Evolutionary conservation across 2,329 filamentous ascomycete species (phyloP).

Genomic region (Aureobasidium sp.): DNA sequence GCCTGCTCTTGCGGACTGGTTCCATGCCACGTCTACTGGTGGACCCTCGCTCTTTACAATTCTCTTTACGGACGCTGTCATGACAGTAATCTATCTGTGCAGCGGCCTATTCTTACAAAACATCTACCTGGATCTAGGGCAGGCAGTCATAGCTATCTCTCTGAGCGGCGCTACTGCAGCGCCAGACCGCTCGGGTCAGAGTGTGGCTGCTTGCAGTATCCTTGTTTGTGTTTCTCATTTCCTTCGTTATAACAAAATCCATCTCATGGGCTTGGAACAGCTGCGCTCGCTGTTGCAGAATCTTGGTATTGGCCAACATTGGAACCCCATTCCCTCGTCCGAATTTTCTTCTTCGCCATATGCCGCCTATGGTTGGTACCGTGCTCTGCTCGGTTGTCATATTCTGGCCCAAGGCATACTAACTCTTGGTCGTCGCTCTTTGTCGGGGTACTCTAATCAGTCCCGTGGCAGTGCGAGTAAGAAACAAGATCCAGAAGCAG

Average conservation of each 20-base stretch:
- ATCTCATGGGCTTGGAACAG: constrained; percentile 32
- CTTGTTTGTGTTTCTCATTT: constrained; percentile 53
- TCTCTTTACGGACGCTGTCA: constrained; percentile 70
- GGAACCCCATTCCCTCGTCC: constrained; percentile 21
- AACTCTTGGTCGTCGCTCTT: constrained; percentile 52
- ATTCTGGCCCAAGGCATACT: constrained; percentile 68
- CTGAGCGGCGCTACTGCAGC: constrained; percentile 73
- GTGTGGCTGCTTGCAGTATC: constrained; percentile 62
- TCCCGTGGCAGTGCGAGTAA: constrained; percentile 9
- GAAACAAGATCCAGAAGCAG: constrained; percentile 54
- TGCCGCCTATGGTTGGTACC: constrained; percentile 57
- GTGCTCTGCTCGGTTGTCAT: constrained; percentile 65
- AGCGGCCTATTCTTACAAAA: constrained; percentile 60
- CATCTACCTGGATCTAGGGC: constrained; percentile 80
- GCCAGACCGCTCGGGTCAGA: constrained; percentile 61
- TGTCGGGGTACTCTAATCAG: constrained; percentile 8
- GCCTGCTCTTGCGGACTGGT: constrained; percentile 81
- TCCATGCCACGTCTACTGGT: constrained; percentile 70
- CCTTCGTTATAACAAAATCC: constrained; percentile 46
- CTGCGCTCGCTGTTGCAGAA: constrained; percentile 32
- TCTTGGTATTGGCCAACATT: constrained; percentile 26
- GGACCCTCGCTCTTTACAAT: constrained; percentile 82
- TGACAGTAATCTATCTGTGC: constrained; percentile 65
- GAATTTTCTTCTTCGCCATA: constrained; percentile 24
- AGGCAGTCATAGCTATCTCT: constrained; percentile 87